Evolutionary conservation across 2,329 filamentous ascomycete genomes (phyloP).

Genomic region (Hysterium pulicare): DNA sequence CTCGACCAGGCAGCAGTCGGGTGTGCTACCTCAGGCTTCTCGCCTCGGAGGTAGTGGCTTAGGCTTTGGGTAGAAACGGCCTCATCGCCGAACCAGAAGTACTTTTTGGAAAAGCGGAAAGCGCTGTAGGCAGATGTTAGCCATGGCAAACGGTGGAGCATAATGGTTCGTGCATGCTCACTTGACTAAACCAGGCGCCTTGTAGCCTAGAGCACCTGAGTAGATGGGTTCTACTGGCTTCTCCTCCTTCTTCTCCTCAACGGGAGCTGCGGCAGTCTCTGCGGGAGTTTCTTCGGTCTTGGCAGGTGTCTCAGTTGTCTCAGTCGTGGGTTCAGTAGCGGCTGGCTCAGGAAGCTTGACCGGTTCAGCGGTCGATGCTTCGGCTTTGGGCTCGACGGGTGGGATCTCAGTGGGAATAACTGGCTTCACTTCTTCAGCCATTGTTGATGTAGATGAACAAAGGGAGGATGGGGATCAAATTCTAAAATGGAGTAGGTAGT

Average conservation of each 20-base stretch:
- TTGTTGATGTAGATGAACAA: slow-evolving; percentile 44
- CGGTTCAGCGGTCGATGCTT: slow-evolving; percentile 34
- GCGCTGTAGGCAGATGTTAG: slow-evolving; percentile 55
- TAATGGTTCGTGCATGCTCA: slow-evolving; percentile 50
- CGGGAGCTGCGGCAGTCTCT: slow-evolving; percentile 19
- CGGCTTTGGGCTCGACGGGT: slow-evolving; percentile 38
- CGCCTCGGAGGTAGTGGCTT: slow-evolving; percentile 73
- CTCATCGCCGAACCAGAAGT: slow-evolving; percentile 68
- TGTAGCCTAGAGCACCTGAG: slow-evolving; percentile 85
- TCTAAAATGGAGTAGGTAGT: slow-evolving; percentile 1
- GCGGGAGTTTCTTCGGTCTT: slow-evolving; percentile 31
- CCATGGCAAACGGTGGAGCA: slow-evolving; percentile 2
- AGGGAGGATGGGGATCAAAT: not conserved
- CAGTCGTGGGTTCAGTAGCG: slow-evolving; percentile 32
- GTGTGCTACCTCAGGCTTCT: slow-evolving; percentile 79
- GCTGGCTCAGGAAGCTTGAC: slow-evolving; percentile 16
- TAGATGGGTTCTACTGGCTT: slow-evolving; percentile 64
- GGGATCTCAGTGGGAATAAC: slow-evolving; percentile 47
- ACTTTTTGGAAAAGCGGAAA: slow-evolving; percentile 86
- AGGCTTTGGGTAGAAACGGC: slow-evolving; percentile 72
- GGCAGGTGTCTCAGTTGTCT: slow-evolving; percentile 39
- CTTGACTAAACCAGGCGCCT: slow-evolving; percentile 87
- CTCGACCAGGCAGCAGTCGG: slow-evolving; percentile 83
- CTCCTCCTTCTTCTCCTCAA: slow-evolving; percentile 42
- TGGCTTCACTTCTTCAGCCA: slow-evolving; percentile 73